Conservation (phyloP, 2,329 filamentous ascomycete species). For the Colletotrichum shisoi region DNA sequence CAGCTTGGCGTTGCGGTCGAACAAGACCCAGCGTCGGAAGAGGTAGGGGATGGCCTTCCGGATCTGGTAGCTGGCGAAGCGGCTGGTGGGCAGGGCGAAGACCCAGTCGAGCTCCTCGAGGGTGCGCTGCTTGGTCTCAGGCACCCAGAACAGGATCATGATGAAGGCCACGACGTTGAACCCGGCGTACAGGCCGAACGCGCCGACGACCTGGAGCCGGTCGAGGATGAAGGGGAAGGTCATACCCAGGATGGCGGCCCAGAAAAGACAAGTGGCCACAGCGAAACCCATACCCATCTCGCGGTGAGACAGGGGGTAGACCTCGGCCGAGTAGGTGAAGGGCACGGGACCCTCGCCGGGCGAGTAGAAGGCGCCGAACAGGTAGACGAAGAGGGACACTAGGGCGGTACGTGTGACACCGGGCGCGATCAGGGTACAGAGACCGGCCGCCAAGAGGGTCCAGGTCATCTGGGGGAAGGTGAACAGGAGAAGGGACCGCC, state of each 20-base stretch:
- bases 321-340: constrained; percentile 73
- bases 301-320: constrained; percentile 74
- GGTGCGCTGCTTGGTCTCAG: constrained; percentile 66
- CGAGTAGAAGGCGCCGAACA: constrained; percentile 45
- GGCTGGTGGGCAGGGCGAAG: constrained; percentile 48
- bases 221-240: constrained; percentile 67
- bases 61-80: constrained; percentile 49
- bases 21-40: constrained; percentile 45
- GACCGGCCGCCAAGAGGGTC: constrained; percentile 65
- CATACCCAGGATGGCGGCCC: constrained; percentile 68
- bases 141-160: constrained; percentile 65
- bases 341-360: constrained; percentile 69
- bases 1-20: constrained; percentile 46
- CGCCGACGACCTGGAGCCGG: constrained; percentile 48
- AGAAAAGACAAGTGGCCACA: constrained; percentile 70
- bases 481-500: constrained; percentile 62
- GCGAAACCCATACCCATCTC: constrained; percentile 76
- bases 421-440: constrained; percentile 58
- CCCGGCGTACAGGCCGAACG: constrained; percentile 64
- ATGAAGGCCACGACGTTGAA: constrained; percentile 64
- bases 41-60: constrained; percentile 48
- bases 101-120: constrained; percentile 57
- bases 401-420: constrained; percentile 51
- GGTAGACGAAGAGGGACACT: constrained; percentile 56
- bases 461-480: constrained; percentile 69